Base-by-base conservation (phyloP, 176 grass and related monocot genomes). In the Zoysia japonica region DNA sequence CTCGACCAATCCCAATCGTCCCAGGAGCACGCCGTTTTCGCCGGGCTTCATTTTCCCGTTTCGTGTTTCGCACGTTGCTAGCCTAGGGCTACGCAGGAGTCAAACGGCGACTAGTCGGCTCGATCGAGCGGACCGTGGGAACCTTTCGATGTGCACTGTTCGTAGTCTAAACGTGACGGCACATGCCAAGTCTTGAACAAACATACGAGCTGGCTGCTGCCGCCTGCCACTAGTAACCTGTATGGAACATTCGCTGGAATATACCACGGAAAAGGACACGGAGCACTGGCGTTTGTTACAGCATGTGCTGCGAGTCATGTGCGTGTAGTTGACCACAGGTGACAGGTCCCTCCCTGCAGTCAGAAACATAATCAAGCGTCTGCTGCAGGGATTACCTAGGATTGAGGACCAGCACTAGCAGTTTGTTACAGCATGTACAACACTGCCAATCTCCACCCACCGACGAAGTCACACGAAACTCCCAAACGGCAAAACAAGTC, bases 181-280 rank as follows among this genome's bases (percentile, higher is more conserved):
- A 37, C 68, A 4, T 41, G 41, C 5, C 9, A 73, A 67, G 65
- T 45, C 19, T 15, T 16, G 51, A 10, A 15, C 47, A 20, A 13
- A 57, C 47, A 20, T 8, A 57, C 63, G 59, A 48, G 35, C 2
- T 39, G 38, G 46, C 72, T 68, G 7, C 5, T 80, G 47, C 2
- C 37, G 6, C 1, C 13, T 75, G 6, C 6, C 74, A 56, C 3
- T 36, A 7, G 1, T 5, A 8, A 17, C 52, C 52, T 54, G 1
- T 3, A 9, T 11, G 61, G 84, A 13, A 60, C 63, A 59, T 85
- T 74, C 76, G 11, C 42, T 1, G 50, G 60, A 80, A 74, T 74
- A 74, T 53, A 51, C 46, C 39, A 28, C 7, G 7, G 38, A 7
- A 46, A 44, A 53, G 11, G 56, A 50, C 9, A 17, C 9, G 16